Evolutionary conservation across 257 asterid species (phyloP), one percentile per base, ranked within the genome.

Genomic region (Ligustrum vulgare): DNA sequence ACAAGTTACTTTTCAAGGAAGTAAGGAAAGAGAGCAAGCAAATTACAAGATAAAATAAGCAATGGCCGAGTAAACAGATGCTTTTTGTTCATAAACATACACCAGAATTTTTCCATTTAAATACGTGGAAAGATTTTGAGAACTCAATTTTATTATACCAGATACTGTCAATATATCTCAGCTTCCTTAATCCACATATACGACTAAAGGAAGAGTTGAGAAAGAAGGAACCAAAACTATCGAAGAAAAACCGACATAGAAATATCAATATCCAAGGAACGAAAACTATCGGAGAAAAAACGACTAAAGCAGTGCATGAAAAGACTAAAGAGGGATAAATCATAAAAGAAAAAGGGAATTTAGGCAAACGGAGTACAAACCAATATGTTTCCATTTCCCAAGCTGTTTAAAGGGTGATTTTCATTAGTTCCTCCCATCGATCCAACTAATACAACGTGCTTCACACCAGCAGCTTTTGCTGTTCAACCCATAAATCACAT

Each of bases 391-490:
- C 99, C 99, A 62, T 94, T 89, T 37, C 96, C 99, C 65, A 94
- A 35, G 88, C 87, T 88, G 83, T 94, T 94, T 15, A 94, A 76
- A 9, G 97, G 97, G 78, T 92, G 91, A 76, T 89, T 85, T 7
- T 75, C 87, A 69, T 88, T 85, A 18, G 87, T 89, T 81, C 98
- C 99, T 82, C 99, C 99, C 99, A 94, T 92, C 34, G 99, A 94
- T 77, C 98, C 98, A 71, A 94, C 90, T 85, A 92, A 81, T 72
- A 94, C 92, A 75, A 94, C 86, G 3, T 91, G 97, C 93, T 94
- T 92, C 83, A 92, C 98, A 67, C 98, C 98, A 78, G 96, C 96
- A 84, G 93, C 93, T 85, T 91, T 92, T 69, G 99, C 99, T 94
- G 93, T 78, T 78, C 31, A 85, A 41, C 34, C 39, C 32, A 77